These are phyloP conservation scores for Xenosphaeropsis pyriputrescens DNA, from an alignment of 2,329 filamentous ascomycete species.

Conservation along the genomic window DNA sequence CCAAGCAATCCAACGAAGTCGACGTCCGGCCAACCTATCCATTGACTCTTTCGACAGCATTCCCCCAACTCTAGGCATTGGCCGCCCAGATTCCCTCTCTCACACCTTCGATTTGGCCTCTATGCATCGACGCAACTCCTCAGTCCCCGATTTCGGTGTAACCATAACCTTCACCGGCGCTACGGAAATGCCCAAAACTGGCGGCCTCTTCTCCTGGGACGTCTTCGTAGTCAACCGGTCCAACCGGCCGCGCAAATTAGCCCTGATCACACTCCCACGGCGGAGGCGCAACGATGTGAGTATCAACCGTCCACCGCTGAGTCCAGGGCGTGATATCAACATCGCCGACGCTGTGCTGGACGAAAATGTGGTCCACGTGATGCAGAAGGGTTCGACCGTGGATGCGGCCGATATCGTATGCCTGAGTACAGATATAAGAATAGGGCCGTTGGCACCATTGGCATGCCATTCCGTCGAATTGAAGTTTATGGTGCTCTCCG, in stretches of 20 bases:
- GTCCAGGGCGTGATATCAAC: constrained; percentile 21
- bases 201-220: constrained; percentile 56
- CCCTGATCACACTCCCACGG: constrained; percentile 52
- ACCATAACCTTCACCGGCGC: constrained; percentile 63
- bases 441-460: constrained; percentile 57
- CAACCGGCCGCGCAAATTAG: constrained; percentile 48
- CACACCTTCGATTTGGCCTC: constrained; percentile 39
- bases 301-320: constrained; percentile 28
- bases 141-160: constrained; percentile 49
- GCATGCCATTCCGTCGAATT: constrained; percentile 63
- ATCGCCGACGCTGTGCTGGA: constrained; percentile 55
- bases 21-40: constrained; percentile 49
- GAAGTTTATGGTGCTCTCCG: constrained; percentile 51
- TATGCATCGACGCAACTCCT: constrained; percentile 22
- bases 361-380: constrained; percentile 55
- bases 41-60: constrained; percentile 38
- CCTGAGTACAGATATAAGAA: constrained; percentile 57
- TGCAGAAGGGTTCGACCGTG: constrained; percentile 49
- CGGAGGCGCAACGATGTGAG: constrained; percentile 41
- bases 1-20: constrained; percentile 43
- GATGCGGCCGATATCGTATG: constrained; percentile 58
- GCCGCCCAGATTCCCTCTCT: constrained; percentile 39
- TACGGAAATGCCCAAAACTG: constrained; percentile 38
- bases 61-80: constrained; percentile 38
- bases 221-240: constrained; percentile 66